These are phyloP conservation scores for Lophiostoma macrostomum DNA, from an alignment of 495 filamentous ascomycete species.

Conservation along the genomic window DNA sequence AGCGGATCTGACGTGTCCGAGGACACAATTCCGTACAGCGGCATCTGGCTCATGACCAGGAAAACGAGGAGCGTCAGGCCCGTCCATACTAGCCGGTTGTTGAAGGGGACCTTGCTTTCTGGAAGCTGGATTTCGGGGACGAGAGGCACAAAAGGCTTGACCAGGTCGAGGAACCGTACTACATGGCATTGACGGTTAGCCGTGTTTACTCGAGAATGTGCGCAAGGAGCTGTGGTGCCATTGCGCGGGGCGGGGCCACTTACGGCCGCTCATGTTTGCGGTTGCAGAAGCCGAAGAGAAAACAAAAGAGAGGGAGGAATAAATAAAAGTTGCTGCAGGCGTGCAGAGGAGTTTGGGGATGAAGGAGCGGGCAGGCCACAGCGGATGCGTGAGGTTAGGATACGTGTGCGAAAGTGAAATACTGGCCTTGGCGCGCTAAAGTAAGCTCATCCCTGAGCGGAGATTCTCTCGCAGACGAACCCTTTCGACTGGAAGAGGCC, in stretches of 20 bases:
- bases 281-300: conserved; percentile 18
- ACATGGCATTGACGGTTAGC: conserved; percentile 35
- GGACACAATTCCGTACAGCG: conserved; percentile 52
- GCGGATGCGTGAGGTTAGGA: conserved; percentile 11
- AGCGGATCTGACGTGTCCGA: conserved; percentile 85
- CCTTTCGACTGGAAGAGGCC: conserved; percentile 3
- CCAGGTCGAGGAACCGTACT: conserved; percentile 99
- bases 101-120: conserved; percentile 95
- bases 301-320: conserved; percentile 25
- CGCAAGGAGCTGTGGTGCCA: conserved; percentile 6
- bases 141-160: conserved; percentile 98
- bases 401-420: background rate
- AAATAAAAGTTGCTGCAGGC: conserved; percentile 7
- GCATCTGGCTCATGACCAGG: conserved; percentile 99
- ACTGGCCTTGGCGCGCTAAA: too few relatives aligned
- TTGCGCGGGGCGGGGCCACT: conserved; percentile 37
- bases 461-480: background rate
- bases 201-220: conserved; percentile 4
- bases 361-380: conserved; percentile 10
- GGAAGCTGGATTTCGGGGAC: conserved; percentile 98
- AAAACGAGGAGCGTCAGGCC: conserved; percentile 95
- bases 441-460: conserved; percentile 16
- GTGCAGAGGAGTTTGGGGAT: background rate
- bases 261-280: conserved; percentile 59
- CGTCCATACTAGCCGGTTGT: conserved; percentile 99